Conservation (phyloP, 2,329 filamentous ascomycete genomes). For the Botrytis tulipae region DNA sequence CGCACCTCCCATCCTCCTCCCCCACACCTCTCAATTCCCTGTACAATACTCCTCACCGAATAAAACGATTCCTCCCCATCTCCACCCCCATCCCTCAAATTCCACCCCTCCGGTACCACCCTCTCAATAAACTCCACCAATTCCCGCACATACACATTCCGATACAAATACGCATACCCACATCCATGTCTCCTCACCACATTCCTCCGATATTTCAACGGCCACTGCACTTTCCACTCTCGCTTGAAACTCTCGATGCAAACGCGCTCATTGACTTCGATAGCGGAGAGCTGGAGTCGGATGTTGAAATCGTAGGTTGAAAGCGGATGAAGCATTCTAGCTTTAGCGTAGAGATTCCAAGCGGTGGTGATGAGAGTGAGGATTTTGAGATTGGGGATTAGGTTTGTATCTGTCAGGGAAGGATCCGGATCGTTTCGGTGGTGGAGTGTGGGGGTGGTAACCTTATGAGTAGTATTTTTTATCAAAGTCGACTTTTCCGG, state of each 20-base stretch:
- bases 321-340: neutral
- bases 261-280: neutral
- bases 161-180: neutral
- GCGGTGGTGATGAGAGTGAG: neutral
- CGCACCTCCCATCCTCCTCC: neutral
- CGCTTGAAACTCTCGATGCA: neutral
- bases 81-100: neutral
- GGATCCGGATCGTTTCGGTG: neutral
- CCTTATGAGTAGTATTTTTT: neutral
- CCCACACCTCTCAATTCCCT: neutral
- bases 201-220: neutral
- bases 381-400: neutral
- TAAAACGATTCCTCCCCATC: neutral
- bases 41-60: neutral
- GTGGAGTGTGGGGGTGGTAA: neutral
- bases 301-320: neutral
- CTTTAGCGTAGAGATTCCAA: neutral
- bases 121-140: neutral
- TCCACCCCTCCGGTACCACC: neutral
- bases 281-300: neutral
- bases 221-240: neutral
- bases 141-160: neutral
- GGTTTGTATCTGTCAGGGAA: fast-evolving
- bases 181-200: neutral
- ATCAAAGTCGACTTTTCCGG: too few species aligned